These are phyloP conservation scores for Tilletia indica DNA, from an alignment of 1,284 basidiomycete species.

Conservation along the genomic window DNA sequence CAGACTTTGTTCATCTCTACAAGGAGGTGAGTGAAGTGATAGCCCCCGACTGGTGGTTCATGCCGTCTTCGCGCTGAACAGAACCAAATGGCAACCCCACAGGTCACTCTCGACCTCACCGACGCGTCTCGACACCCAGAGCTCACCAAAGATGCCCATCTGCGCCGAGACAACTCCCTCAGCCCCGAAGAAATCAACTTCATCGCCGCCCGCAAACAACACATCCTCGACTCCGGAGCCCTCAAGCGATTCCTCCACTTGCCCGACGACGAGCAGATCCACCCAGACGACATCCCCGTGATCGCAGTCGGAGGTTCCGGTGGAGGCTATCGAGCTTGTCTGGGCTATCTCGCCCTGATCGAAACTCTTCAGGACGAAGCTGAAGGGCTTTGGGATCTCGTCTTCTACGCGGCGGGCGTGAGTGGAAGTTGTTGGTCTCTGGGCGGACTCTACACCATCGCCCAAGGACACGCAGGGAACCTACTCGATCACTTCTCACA, in stretches of 20 bases:
- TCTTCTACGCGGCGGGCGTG: conserved; percentile 51
- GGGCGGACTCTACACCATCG: conserved; percentile 45
- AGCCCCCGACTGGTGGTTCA: neutral
- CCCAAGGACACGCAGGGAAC: conserved; percentile 32
- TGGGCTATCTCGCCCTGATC: conserved; percentile 43
- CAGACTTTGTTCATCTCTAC: conserved; percentile 17
- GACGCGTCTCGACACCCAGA: conserved; percentile 12
- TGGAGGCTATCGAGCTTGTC: conserved; percentile 55
- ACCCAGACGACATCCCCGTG: conserved; percentile 52
- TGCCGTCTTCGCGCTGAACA: neutral
- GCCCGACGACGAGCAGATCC: conserved; percentile 41
- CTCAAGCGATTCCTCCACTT: conserved; percentile 36
- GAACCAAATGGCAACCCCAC: neutral
- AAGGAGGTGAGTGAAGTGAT: neutral
- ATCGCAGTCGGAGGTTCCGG: conserved; percentile 55
- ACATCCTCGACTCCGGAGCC: conserved; percentile 1
- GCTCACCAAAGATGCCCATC: conserved; percentile 5
- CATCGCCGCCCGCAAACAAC: conserved; percentile 17
- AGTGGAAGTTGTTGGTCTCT: conserved; percentile 55
- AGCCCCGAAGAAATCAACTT: conserved; percentile 17
- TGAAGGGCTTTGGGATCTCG: conserved; percentile 49
- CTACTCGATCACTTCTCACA: conserved; percentile 37
- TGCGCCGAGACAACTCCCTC: conserved; percentile 15
- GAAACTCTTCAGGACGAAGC: conserved; percentile 38
- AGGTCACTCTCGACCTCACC: conserved; percentile 16